Percentiles rank a stretch among this genome's conserved stretches.
Conservation (phyloP, 306 rosid genomes). For the Castanea sativa region DNA sequence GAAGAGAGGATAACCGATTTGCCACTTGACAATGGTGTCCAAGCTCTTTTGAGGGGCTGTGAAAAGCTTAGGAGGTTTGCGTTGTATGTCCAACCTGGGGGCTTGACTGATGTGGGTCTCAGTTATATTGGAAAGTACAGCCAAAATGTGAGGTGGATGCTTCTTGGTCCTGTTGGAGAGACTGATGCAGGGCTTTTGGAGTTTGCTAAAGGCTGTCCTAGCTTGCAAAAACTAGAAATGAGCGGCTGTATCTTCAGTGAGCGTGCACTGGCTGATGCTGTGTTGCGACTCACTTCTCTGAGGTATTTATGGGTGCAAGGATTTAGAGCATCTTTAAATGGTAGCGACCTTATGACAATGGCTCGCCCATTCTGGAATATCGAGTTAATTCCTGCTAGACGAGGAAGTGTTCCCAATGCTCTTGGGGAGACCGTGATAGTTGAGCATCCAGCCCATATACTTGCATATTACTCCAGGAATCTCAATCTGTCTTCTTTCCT, state of each 20-base stretch:
- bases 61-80: slow-evolving; percentile 84
- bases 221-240: slow-evolving; percentile 89
- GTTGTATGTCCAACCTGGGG: slow-evolving; percentile 79
- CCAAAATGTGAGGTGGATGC: slow-evolving; percentile 95
- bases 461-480: slow-evolving; percentile 74
- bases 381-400: slow-evolving; percentile 75
- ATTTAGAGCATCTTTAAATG: slow-evolving; percentile 55
- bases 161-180: slow-evolving; percentile 85
- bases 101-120: slow-evolving; percentile 75
- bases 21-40: slow-evolving; percentile 95
- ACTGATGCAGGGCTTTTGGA: slow-evolving; percentile 77
- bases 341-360: slow-evolving; percentile 78
- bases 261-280: slow-evolving; percentile 71
- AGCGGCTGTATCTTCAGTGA: slow-evolving; percentile 95
- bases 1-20: slow-evolving; percentile 70
- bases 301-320: slow-evolving; percentile 98
- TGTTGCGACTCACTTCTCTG: slow-evolving; percentile 55
- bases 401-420: slow-evolving; percentile 19
- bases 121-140: slow-evolving; percentile 79
- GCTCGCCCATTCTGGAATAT: slow-evolving; percentile 87
- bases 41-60: slow-evolving; percentile 78
- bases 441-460: slow-evolving; percentile 88
- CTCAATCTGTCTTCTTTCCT: neutral
- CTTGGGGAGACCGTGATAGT: slow-evolving; percentile 15
- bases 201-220: slow-evolving; percentile 85